Conservation (phyloP, 306 rosid genomes). For the Sicyos baderoa region DNA sequence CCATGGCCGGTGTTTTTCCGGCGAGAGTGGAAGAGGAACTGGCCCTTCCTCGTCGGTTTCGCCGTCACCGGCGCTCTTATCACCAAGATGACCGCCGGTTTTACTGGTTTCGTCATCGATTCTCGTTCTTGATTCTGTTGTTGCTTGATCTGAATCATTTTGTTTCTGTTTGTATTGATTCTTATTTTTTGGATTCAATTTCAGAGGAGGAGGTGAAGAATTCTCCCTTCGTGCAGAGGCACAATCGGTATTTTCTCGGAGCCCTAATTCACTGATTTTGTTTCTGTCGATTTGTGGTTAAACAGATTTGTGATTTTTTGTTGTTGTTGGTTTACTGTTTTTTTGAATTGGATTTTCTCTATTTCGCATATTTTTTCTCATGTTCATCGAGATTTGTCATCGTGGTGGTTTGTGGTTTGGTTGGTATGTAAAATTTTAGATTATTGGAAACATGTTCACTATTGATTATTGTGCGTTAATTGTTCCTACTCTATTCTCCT, state of each 20-base stretch:
- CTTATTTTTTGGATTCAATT: not conserved
- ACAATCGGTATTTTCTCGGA: constrained; percentile 40
- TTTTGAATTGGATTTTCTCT: not conserved
- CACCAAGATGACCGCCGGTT: constrained; percentile 63
- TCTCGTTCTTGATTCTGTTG: not conserved
- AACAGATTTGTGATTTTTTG: not conserved
- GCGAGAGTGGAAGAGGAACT: constrained; percentile 74
- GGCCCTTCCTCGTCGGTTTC: constrained; percentile 89
- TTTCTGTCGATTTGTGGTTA: not conserved
- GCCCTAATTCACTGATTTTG: not conserved
- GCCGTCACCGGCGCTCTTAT: constrained; percentile 54
- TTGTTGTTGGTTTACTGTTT: not conserved
- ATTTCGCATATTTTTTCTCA: not conserved
- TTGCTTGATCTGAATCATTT: too few species aligned
- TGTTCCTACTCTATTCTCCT: not conserved
- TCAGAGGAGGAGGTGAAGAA: constrained; percentile 84
- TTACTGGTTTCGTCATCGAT: too few species aligned
- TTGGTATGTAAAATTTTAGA: too few species aligned
- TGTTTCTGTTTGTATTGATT: not conserved
- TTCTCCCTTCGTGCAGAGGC: constrained; percentile 59
- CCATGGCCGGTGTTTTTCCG: constrained; percentile 91
- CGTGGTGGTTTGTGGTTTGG: too few species aligned
- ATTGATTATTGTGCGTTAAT: too few species aligned
- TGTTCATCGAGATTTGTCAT: too few species aligned
- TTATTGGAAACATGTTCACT: too few species aligned